Evolutionary conservation across 2,329 filamentous ascomycete genomes (phyloP), one percentile per base, ranked within the genome.

Genomic region (Pseudopithomyces chartarum): DNA sequence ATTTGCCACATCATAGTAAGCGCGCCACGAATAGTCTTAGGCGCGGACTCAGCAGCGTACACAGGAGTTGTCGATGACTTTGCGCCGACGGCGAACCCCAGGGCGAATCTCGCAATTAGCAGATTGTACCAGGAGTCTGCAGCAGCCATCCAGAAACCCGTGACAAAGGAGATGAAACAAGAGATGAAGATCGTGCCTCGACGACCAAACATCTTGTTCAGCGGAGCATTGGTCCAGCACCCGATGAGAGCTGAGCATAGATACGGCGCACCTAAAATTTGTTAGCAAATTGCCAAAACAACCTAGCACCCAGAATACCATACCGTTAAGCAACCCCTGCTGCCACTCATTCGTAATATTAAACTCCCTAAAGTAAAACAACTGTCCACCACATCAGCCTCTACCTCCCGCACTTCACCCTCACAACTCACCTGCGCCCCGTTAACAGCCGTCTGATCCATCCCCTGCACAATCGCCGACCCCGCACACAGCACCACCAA

Each of bases 1-100:
- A 89, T 81, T 76, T 93, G 88, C 90, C 90, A 94, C 60, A 87
- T 87, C 90, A 94, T 94, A 60, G 92, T 90, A 17, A 95, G 80
- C 7, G 88, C 90, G 61, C 90, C 89, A 69, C 90, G 85, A 52
- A 92, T 87, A 6, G 77, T 73, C 1, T 89, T 86, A 0, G 90
- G 90, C 0, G 87, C 84, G 55, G 86, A 90, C 73, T 93, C 90
- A 2, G 90, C 90, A 0, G 89, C 87, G 65, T 90, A 93, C 23
- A 93, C 87, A 0, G 90, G 90, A 1, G 91, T 29, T 29, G 89
- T 91, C 0, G 87, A 86, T 17, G 87, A 86, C 70, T 92, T 92
- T 15, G 88, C 82, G 26, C 90, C 90, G 79, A 93, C 91, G 1
- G 89, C 90, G 44, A 95, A 85, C 11, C 91, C 91, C 58, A 94